Base-by-base conservation (phyloP, 208 protist species). In the Leishmania major region DNA sequence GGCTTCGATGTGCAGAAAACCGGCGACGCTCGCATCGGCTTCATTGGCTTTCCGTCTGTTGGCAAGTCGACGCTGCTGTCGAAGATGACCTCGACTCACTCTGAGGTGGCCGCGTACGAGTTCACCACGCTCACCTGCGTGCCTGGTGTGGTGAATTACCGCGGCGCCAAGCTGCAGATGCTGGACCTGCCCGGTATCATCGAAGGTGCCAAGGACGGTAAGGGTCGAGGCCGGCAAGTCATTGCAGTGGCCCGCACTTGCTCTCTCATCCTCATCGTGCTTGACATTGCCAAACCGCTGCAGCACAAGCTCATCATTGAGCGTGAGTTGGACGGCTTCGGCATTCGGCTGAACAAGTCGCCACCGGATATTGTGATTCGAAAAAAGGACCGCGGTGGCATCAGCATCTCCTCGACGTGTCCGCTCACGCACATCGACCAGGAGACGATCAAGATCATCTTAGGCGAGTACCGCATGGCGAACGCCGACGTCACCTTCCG, bases 101-200 rank as follows among this genome's bases (percentile, higher is more conserved):
- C 98, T 11, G 98, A 99, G 86, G 97, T 99, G 31, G 99, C 97
- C 59, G 98, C 97, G 28, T 99, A 99, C 90, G 99, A 99, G 90
- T 99, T 99, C 90, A 99, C 99, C 3, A 99, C 99, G 15, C 91
- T 99, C 28, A 99, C 99, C 4, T 99, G 98, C 85, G 98, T 99
- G 70, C 99, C 99, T 37, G 99, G 97, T 81, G 94, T 98, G 31
- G 95, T 98, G 62, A 90, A 84, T 49, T 99, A 99, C 91, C 99
- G 99, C 77, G 96, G 95, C 45, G 96, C 96, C 37, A 98, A 98
- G 89, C 87, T 99, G 78, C 96, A 99, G 90, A 97, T 99, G 91
- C 88, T 99, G 2, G 98, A 99, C 92, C 91, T 99, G 31, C 98
- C 98, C 71, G 97, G 99, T 95, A 99, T 99, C 87, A 99, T 99